Conservation (phyloP, 495 filamentous ascomycete species). For the Neurospora sp. region DNA sequence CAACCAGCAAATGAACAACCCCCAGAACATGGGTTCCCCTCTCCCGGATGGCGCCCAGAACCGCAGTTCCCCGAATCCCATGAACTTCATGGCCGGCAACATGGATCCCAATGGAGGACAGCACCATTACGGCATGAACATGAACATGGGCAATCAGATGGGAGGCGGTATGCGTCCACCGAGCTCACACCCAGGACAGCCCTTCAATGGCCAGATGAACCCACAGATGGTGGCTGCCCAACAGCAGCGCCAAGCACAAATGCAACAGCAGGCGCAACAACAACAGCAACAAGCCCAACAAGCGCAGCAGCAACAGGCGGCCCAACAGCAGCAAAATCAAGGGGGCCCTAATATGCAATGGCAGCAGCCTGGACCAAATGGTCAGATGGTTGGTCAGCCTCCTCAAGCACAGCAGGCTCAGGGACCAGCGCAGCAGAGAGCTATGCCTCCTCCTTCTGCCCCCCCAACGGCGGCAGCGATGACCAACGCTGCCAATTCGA, state of each 20-base stretch:
- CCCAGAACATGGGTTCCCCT: constrained; percentile 65
- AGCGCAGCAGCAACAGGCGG: constrained; percentile 23
- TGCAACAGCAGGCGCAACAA: constrained; percentile 15
- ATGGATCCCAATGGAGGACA: constrained; percentile 43
- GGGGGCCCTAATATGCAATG: constrained; percentile 37
- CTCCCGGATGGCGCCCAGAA: constrained; percentile 64
- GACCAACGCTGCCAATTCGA: constrained; percentile 30
- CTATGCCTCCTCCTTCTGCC: constrained; percentile 86
- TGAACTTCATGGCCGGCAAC: constrained; percentile 59
- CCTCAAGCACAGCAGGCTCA: constrained; percentile 45
- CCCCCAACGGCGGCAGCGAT: constrained; percentile 48
- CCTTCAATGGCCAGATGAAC: constrained; percentile 57
- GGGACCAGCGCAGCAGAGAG: constrained; percentile 57
- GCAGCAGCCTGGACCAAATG: constrained; percentile 49
- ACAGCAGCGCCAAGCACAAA: constrained; percentile 19
- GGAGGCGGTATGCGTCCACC: constrained; percentile 78
- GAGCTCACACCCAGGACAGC: constrained; percentile 63
- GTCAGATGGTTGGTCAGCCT: constrained; percentile 52
- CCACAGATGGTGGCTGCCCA: constrained; percentile 25
- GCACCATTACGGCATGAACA: constrained; percentile 22
- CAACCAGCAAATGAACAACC: constrained; percentile 77
- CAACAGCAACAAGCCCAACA: constrained; percentile 8
- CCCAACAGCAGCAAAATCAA: constrained; percentile 24
- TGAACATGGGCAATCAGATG: constrained; percentile 41
- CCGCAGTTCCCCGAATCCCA: constrained; percentile 73